Evolutionary conservation across 495 filamentous ascomycete genomes (phyloP).

Genomic region (Xylaria venustula): DNA sequence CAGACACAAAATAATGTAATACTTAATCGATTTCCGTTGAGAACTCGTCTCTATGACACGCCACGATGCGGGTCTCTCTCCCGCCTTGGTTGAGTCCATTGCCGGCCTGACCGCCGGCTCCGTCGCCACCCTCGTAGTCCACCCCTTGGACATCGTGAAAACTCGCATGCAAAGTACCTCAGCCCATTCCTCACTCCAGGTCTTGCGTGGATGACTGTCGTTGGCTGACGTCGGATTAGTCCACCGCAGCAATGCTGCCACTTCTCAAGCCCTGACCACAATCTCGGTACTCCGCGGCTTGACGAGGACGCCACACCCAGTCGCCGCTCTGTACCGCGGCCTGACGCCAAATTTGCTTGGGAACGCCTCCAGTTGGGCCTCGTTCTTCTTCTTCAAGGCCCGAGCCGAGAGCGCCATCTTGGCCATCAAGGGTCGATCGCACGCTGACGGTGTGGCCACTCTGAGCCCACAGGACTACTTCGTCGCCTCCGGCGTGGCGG

Average conservation of each 20-base stretch:
- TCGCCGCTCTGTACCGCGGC: constrained; percentile 79
- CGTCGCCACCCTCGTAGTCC: constrained; percentile 75
- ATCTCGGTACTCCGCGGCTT: constrained; percentile 45
- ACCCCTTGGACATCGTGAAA: constrained; percentile 93
- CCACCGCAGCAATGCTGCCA: constrained; percentile 33
- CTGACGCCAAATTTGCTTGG: constrained; percentile 87
- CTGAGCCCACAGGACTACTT: constrained; percentile 81
- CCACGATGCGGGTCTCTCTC: constrained; percentile 56
- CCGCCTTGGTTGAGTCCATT: constrained; percentile 81
- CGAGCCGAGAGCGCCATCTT: constrained; percentile 41
- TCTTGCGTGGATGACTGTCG: not conserved
- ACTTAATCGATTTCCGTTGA: not conserved
- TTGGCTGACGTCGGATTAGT: constrained; percentile 23
- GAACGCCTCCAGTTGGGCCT: constrained; percentile 84
- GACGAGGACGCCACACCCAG: constrained; percentile 38
- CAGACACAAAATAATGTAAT: constrained; percentile 6
- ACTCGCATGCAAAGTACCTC: constrained; percentile 82
- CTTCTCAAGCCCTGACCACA: constrained; percentile 34
- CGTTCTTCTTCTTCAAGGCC: constrained; percentile 77
- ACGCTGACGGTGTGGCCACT: not conserved
- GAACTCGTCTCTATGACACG: constrained; percentile 36
- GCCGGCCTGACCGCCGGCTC: constrained; percentile 88
- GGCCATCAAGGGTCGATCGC: constrained; percentile 19
- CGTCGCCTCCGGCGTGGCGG: constrained; percentile 72
- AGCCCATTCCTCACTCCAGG: not conserved